A percentile compares a stretch with the other conserved stretches of the same genome.
phyloP scores from a whole-genome alignment of 257 asterid species.

The Nicotiana obtusifolia region DNA sequence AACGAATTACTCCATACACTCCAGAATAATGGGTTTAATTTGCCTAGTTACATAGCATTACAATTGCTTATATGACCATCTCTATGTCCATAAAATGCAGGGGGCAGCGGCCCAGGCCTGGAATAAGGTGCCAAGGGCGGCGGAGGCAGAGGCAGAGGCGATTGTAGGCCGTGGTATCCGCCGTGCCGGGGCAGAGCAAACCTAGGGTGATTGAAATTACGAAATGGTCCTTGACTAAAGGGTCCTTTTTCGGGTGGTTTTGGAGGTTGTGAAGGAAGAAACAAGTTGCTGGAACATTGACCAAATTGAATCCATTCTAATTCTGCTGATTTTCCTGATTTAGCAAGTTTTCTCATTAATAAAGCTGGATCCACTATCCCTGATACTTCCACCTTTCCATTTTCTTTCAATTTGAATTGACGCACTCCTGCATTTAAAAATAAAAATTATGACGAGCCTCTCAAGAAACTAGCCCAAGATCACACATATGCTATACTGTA shows the following conservation, averaged over 20 bases:
- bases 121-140: background rate
- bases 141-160: background rate
- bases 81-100: background rate
- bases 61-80: background rate
- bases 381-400: background rate
- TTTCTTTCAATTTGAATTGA: background rate
- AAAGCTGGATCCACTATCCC: conserved; percentile 6
- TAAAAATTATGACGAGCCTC: too few relatives aligned
- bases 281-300: conserved; percentile 8
- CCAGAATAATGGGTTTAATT: too few relatives aligned
- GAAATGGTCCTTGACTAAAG: background rate
- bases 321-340: conserved; percentile 1
- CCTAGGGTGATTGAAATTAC: background rate
- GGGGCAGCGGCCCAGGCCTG: background rate
- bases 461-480: too few relatives aligned
- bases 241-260: background rate
- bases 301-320: conserved; percentile 12
- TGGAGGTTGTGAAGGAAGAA: background rate
- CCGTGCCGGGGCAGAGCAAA: background rate
- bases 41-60: background rate
- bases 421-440: conserved; percentile 1
- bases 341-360: background rate
- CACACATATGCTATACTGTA: too few relatives aligned
- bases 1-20: too few relatives aligned
- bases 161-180: background rate